Base-by-base conservation (phyloP, 1,139 yeast genomes). In the Yamadazyma trypodendri region DNA sequence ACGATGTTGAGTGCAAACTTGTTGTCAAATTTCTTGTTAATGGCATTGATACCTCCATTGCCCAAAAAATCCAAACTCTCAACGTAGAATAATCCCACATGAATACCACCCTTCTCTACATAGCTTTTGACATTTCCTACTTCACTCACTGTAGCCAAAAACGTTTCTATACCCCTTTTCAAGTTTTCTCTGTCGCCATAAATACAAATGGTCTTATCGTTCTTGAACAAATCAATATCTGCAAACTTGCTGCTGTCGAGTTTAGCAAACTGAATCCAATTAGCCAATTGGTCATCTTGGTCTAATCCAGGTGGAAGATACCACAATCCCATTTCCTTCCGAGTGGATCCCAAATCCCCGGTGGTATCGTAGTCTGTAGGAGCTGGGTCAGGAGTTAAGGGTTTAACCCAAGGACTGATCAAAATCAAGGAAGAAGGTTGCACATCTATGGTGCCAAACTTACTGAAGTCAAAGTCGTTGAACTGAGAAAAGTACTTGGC, bases 391-490 rank as follows among this genome's bases (percentile, higher is more conserved):
- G 42, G 18, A 31, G 40, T 37, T 18, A 45, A 35, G 3, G 71
- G 61, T 39, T 65, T 57, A 14, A 63, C 56, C 78, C 79, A 73
- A 3, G 78, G 78, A 14, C 75, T 67, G 6, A 68, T 48, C 28
- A 70, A 54, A 2, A 65, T 46, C 24, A 61, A 46, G 2, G 68
- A 60, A 10, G 44, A 48, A 7, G 73, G 72, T 41, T 61, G 62
- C 35, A 53, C 41, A 1, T 44, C 16, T 12, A 41, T 39, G 14
- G 43, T 28, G 3, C 37, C 17, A 28, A 55, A 52, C 23, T 35
- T 40, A 2, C 21, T 28, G 22, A 46, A 46, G 33, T 47, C 47
- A 27, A 22, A 42, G 7, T 41, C 32, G 3, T 32, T 17, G 28
- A 42, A 44, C 29, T 35, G 32, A 30, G 51, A 52, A 32, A 59